Percentiles rank a stretch among this genome's conserved stretches.
Evolutionary conservation across 2,329 filamentous ascomycete species (phyloP).

Genomic region (Beauveria asiatica): DNA sequence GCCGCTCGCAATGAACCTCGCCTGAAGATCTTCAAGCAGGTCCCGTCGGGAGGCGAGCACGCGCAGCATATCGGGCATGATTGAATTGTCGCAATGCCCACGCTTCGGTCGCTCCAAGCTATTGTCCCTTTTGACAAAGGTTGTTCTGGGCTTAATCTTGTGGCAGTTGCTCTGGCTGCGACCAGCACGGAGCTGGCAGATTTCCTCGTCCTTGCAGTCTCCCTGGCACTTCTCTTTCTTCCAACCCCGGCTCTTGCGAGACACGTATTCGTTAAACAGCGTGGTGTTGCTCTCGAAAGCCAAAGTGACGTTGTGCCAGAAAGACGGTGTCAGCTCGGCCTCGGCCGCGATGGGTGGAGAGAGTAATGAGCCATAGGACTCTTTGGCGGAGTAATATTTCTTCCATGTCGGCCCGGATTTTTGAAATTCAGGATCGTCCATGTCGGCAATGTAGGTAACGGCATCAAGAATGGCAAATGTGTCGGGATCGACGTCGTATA

Average conservation of each 20-base stretch:
- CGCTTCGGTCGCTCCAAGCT: constrained; percentile 13
- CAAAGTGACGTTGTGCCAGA: constrained; percentile 50
- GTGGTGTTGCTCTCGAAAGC: constrained; percentile 34
- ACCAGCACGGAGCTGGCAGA: constrained; percentile 44
- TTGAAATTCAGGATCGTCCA: constrained; percentile 35
- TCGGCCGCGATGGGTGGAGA: constrained; percentile 29
- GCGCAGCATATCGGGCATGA: constrained; percentile 21
- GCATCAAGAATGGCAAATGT: constrained; percentile 48
- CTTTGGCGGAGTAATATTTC: constrained; percentile 53
- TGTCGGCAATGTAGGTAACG: constrained; percentile 46
- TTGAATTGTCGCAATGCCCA: constrained; percentile 23
- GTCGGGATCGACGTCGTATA: constrained; percentile 50
- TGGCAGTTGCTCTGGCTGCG: constrained; percentile 45
- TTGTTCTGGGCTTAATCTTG: constrained; percentile 26
- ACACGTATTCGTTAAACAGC: constrained; percentile 40
- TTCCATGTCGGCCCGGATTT: constrained; percentile 39
- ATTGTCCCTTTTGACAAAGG: constrained; percentile 24
- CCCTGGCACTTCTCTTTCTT: constrained; percentile 30
- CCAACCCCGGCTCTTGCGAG: constrained; percentile 40
- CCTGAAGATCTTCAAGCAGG: constrained; percentile 18
- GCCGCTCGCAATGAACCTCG: background rate
- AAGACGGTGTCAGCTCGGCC: constrained; percentile 43
- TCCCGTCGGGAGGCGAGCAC: constrained; percentile 20
- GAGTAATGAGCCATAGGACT: constrained; percentile 59
- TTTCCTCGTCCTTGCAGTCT: constrained; percentile 34